Percentiles rank a stretch among this genome's conserved stretches.
Conservation (phyloP, 2,329 filamentous ascomycete genomes). For the Ilyonectria sp. region DNA sequence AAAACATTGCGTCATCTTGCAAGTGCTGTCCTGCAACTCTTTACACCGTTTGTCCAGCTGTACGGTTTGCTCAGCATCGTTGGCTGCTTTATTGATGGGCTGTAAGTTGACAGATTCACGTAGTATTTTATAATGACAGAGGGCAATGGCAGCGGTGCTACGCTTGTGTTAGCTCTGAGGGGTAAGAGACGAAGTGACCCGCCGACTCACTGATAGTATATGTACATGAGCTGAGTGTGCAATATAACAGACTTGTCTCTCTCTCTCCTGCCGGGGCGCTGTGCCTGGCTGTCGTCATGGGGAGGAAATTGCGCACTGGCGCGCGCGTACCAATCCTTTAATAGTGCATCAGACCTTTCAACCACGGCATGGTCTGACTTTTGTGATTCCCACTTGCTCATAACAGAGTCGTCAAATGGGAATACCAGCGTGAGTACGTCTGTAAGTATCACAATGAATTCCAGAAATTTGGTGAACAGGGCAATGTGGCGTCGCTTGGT, state of each 20-base stretch:
- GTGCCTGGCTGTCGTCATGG: neutral
- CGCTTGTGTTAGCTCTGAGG: neutral
- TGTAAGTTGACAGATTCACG: neutral
- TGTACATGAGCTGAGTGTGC: conserved; percentile 4
- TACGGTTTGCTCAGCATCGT: neutral
- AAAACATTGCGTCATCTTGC: neutral
- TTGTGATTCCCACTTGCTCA: neutral
- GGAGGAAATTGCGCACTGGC: neutral
- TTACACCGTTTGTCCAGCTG: neutral
- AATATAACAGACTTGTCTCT: neutral
- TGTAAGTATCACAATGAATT: neutral
- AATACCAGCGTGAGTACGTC: neutral
- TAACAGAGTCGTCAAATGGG: neutral
- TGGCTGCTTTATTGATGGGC: neutral
- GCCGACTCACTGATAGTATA: neutral
- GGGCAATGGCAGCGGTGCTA: neutral
- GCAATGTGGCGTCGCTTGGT: neutral
- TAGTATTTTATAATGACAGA: conserved; percentile 5
- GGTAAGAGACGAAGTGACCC: neutral
- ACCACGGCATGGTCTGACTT: neutral
- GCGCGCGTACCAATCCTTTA: neutral
- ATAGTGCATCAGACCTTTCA: neutral
- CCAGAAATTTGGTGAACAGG: neutral
- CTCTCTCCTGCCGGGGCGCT: neutral
- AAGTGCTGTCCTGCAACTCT: neutral